phyloP scores from a whole-genome alignment of 495 filamentous ascomycete genomes.

The Penicillium cosmopolitanum region DNA sequence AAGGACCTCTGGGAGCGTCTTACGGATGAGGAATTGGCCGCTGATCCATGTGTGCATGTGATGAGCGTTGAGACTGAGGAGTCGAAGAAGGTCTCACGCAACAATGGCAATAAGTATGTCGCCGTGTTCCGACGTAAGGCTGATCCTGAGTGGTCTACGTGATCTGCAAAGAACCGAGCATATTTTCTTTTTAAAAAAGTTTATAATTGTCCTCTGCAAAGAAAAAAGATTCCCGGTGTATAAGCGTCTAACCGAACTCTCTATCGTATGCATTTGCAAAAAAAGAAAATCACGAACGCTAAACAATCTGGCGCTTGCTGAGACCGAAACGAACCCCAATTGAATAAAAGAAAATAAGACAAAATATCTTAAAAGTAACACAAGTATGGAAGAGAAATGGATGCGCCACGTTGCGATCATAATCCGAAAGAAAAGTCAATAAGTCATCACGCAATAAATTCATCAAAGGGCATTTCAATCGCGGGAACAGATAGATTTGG shows the following conservation, averaged over 20 bases:
- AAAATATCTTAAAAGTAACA: slow-evolving; percentile 8
- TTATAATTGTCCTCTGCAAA: slow-evolving; percentile 6
- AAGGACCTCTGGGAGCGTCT: slow-evolving; percentile 58
- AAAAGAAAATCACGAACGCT: slow-evolving; percentile 4
- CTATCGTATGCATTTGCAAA: slow-evolving; percentile 24
- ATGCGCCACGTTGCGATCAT: slow-evolving; percentile 12
- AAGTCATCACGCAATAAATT: slow-evolving; percentile 29
- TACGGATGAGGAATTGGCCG: slow-evolving; percentile 65
- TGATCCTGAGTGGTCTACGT: slow-evolving; percentile 72
- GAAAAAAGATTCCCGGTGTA: slow-evolving; percentile 19
- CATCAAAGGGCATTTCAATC: slow-evolving; percentile 19
- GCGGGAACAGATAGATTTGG: background rate
- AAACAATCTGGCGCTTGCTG: slow-evolving; percentile 2
- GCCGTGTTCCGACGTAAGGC: slow-evolving; percentile 79
- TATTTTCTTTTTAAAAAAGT: background rate
- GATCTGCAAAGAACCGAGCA: slow-evolving; percentile 2
- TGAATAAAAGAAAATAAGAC: slow-evolving; percentile 11
- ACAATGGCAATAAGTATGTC: slow-evolving; percentile 85
- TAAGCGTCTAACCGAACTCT: slow-evolving; percentile 19
- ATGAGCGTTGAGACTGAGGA: slow-evolving; percentile 93
- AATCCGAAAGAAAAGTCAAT: slow-evolving; percentile 19
- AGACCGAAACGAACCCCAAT: slow-evolving; percentile 7
- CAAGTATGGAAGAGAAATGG: slow-evolving; percentile 10
- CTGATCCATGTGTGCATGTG: slow-evolving; percentile 74
- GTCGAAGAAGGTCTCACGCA: slow-evolving; percentile 93